phyloP scores from a whole-genome alignment of 148 eudicot genomes.

The Arbutus unedo region DNA sequence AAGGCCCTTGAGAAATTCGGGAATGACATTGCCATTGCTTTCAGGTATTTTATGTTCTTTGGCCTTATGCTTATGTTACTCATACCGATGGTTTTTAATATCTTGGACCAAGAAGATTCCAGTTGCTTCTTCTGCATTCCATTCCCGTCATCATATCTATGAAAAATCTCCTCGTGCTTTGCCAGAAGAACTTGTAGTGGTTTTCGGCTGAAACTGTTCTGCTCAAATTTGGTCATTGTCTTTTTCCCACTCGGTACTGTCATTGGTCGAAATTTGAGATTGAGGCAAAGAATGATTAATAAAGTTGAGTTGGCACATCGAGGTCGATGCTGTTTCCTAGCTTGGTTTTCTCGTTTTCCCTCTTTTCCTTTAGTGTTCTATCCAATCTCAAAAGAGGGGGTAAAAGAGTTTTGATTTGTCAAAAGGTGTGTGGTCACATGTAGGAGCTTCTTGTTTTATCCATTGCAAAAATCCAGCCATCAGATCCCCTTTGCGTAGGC shows the following conservation, averaged over 20 bases:
- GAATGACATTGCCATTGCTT: conserved; percentile 20
- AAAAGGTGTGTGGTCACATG: background rate
- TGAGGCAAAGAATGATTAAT: background rate
- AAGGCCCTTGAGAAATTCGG: conserved; percentile 17
- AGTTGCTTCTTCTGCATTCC: background rate
- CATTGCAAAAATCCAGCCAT: background rate
- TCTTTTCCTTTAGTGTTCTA: background rate
- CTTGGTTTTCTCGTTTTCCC: background rate
- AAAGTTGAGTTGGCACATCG: background rate
- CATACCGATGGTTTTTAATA: background rate
- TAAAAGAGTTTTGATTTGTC: background rate
- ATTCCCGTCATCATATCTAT: background rate
- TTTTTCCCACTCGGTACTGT: background rate
- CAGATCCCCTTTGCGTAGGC: background rate
- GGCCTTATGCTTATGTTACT: background rate
- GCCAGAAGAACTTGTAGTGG: background rate
- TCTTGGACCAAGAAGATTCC: background rate
- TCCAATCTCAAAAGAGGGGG: background rate
- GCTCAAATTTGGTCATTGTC: background rate
- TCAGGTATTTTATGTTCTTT: conserved; percentile 5
- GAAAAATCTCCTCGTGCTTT: background rate
- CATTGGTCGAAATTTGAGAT: background rate
- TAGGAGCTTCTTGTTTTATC: background rate
- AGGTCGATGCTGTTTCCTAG: background rate
- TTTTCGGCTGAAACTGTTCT: background rate